Evolutionary conservation across 148 eudicot genomes (phyloP).

Genomic region (Rhododendron griersonianum): DNA sequence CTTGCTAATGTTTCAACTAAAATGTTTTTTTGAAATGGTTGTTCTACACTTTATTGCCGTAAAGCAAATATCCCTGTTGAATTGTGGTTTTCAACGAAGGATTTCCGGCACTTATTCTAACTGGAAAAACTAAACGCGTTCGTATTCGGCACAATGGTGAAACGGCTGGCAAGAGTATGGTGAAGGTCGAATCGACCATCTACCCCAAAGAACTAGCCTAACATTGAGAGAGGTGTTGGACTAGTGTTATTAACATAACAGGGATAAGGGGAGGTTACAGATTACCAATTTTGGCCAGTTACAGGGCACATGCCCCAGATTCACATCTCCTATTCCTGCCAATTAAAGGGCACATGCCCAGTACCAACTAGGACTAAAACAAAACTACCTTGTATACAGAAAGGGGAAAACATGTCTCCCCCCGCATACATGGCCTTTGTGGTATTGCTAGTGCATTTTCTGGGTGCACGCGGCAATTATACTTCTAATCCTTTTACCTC

Average conservation of each 20-base stretch:
- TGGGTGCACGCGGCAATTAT: no score
- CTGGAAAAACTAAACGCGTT: no score
- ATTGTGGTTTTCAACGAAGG: neutral
- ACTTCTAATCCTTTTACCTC: no score
- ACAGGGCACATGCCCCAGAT: neutral
- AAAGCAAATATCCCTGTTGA: neutral
- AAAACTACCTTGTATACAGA: neutral
- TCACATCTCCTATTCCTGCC: neutral
- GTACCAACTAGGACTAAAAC: neutral
- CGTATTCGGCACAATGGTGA: neutral
- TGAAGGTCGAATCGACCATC: neutral
- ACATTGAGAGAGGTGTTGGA: neutral
- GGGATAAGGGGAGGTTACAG: neutral
- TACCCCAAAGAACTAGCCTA: neutral
- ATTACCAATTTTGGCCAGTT: neutral
- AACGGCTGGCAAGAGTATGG: neutral
- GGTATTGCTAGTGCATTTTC: no score
- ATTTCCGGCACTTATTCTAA: neutral
- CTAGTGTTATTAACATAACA: neutral
- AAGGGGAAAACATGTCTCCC: no score
- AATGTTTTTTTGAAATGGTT: no score
- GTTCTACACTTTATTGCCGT: neutral
- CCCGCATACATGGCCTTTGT: no score
- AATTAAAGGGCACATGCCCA: neutral
- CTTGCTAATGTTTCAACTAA: no score